Base-by-base conservation (phyloP, 306 rosid species). In the Sechiopsis laciniata region DNA sequence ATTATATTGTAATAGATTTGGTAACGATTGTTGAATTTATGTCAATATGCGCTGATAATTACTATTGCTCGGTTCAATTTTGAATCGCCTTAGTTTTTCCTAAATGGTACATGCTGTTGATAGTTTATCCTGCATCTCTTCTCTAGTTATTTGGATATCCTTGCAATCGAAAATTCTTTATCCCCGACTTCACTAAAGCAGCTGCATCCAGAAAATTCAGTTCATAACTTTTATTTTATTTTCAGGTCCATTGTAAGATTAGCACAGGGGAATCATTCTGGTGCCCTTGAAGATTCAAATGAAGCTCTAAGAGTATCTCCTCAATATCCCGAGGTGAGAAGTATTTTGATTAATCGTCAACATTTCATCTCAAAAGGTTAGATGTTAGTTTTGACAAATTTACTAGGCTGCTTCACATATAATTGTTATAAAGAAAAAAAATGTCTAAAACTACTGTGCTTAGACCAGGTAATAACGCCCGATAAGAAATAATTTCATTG, bases 191-290 rank as follows among this genome's bases (percentile, higher is more conserved):
- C 12, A 16, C 46, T 32, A 7, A 37, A 72, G 19, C 19, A 72
- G 19, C 19, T 24, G 17, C 37, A 22, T 70, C 15, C 58, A 24
- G 22, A 51, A 22, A 17, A 2, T 35, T 55, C 35, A 32, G 60
- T 32, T 57, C 56, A 32, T 4, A 14, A 14, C 21, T 19, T 22
- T 37, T 24, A 21, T 80, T 3, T 32, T 24, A 77, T 26, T 50
- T 83, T 75, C 81, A 92, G 96, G 93, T 88, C 98, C 53, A 17
- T 48, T 10, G 89, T 86, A 76, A 83, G 94, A 83, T 75, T 93
- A 66, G 94, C 87, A 57, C 60, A 82, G 83, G 87, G 84, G 17
- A 88, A 90, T 81, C 78, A 77, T 78, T 42, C 82, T 24, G 96
- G 86, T 52, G 96, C 96, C 45, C 96, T 93, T 61, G 78, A 86